These are phyloP conservation scores for Ganoderma leucocontextum DNA, from an alignment of 1,284 basidiomycete genomes.

Conservation along the genomic window DNA sequence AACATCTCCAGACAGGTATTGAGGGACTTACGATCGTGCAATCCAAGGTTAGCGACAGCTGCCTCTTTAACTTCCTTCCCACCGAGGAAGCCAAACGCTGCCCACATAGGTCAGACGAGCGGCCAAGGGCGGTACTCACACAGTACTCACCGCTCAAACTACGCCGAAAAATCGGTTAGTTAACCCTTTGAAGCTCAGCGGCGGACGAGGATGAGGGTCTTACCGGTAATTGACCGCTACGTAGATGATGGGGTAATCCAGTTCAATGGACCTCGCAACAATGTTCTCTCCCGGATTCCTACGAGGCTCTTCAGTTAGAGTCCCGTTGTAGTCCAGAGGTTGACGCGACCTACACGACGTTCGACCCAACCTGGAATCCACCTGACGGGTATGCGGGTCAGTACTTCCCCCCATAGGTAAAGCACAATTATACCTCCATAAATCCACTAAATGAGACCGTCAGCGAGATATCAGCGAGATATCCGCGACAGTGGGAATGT, in stretches of 20 bases:
- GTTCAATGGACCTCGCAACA: constrained; percentile 45
- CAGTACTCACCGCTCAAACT: constrained; percentile 6
- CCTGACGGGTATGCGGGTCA: neutral
- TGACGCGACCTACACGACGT: constrained; percentile 6
- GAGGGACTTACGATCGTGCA: constrained; percentile 55
- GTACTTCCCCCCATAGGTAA: neutral
- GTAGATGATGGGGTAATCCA: constrained; percentile 45
- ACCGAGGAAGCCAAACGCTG: constrained; percentile 57
- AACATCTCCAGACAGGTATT: neutral
- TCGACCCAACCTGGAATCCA: constrained; percentile 15
- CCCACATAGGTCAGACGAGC: neutral
- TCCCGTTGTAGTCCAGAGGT: neutral
- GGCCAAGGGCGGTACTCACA: no score
- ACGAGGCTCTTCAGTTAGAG: neutral
- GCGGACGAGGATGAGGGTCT: neutral
- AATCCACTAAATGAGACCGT: constrained; percentile 30
- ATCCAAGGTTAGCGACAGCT: constrained; percentile 60
- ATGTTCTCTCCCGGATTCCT: constrained; percentile 28
- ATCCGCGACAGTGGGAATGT: no score
- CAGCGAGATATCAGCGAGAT: no score
- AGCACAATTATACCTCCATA: constrained; percentile 29
- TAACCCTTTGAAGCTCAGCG: neutral
- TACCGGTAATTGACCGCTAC: constrained; percentile 46
- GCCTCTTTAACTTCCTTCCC: constrained; percentile 57
- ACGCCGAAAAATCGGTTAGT: neutral